phyloP scores from a whole-genome alignment of 78 protist species.

The Emiliania huxleyi region DNA sequence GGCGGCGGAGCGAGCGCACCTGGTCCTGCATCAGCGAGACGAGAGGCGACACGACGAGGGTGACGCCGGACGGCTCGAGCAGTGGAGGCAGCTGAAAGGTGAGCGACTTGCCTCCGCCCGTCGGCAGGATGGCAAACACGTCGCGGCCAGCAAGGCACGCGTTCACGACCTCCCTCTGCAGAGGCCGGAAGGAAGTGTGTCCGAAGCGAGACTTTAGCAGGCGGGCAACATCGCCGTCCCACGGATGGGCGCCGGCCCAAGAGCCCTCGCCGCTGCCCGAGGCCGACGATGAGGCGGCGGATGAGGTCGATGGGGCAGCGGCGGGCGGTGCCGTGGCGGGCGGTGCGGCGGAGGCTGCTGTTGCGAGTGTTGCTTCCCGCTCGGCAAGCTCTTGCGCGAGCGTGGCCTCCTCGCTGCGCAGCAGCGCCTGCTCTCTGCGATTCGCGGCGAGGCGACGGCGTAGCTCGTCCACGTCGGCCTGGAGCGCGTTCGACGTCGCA shows the following conservation, averaged over 20 bases:
- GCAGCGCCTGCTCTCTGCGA: neutral
- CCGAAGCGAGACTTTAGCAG: neutral
- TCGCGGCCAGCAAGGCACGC: constrained; percentile 48
- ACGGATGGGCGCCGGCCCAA: neutral
- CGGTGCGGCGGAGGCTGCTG: too few relatives aligned
- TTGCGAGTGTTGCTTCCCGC: too few relatives aligned
- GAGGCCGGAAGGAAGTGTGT: constrained; percentile 10
- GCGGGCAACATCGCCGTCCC: neutral
- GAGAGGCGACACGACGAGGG: constrained; percentile 94
- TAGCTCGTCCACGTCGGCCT: too few relatives aligned
- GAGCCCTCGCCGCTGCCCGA: too few relatives aligned
- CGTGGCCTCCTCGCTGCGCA: neutral
- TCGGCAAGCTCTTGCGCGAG: neutral
- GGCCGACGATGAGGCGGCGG: too few relatives aligned
- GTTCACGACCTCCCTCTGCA: constrained; percentile 3
- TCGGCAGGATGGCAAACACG: constrained; percentile 94
- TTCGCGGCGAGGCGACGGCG: neutral
- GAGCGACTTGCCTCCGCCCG: constrained; percentile 99
- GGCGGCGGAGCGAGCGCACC: constrained; percentile 46
- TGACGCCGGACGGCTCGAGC: constrained; percentile 54
- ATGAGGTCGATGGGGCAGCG: neutral
- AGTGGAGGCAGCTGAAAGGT: constrained; percentile 74
- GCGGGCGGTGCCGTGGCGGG: neutral
- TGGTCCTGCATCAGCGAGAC: constrained; percentile 97
- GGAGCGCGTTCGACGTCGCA: too few relatives aligned